Evolutionary conservation across 2,329 filamentous ascomycete species (phyloP).

Genomic region (Aspergillus quadricinctus): DNA sequence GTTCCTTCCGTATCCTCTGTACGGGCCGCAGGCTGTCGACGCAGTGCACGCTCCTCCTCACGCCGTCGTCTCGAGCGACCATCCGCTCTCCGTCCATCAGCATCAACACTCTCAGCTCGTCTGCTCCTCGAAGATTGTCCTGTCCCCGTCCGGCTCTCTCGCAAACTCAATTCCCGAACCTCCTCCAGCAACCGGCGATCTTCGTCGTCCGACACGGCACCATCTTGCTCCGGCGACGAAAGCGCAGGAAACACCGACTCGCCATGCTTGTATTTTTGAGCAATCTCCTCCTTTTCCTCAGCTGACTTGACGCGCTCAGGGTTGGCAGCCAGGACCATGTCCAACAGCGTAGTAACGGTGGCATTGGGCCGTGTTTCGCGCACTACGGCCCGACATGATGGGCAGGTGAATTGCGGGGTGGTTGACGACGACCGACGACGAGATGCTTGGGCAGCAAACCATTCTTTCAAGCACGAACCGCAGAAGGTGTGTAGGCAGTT

Average conservation of each 20-base stretch:
- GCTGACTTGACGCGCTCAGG: slow-evolving; percentile 67
- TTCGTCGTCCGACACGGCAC: slow-evolving; percentile 48
- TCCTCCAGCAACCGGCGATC: slow-evolving; percentile 68
- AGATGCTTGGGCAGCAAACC: slow-evolving; percentile 78
- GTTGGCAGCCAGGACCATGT: slow-evolving; percentile 79
- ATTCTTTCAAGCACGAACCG: slow-evolving; percentile 90
- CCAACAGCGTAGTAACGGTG: slow-evolving; percentile 80
- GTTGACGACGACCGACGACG: slow-evolving; percentile 45
- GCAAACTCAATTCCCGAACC: slow-evolving; percentile 68
- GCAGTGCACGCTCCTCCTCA: slow-evolving; percentile 30
- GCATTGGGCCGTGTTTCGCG: slow-evolving; percentile 87
- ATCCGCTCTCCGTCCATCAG: slow-evolving; percentile 36
- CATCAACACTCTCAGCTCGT: slow-evolving; percentile 35
- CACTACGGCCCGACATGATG: slow-evolving; percentile 82
- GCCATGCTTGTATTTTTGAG: slow-evolving; percentile 71
- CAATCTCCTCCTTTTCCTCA: slow-evolving; percentile 72
- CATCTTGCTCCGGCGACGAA: slow-evolving; percentile 33
- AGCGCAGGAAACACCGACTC: slow-evolving; percentile 72
- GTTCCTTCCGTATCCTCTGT: slow-evolving; percentile 29
- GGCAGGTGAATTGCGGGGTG: slow-evolving; percentile 71
- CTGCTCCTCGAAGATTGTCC: slow-evolving; percentile 22
- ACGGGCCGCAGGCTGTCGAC: slow-evolving; percentile 20
- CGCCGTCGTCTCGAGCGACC: slow-evolving; percentile 32
- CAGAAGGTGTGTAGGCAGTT: slow-evolving; percentile 96
- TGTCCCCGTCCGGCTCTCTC: slow-evolving; percentile 32